Percentiles rank a stretch among this genome's conserved stretches.
Conservation (phyloP, 345 rosid species). For the Linum tenue region DNA sequence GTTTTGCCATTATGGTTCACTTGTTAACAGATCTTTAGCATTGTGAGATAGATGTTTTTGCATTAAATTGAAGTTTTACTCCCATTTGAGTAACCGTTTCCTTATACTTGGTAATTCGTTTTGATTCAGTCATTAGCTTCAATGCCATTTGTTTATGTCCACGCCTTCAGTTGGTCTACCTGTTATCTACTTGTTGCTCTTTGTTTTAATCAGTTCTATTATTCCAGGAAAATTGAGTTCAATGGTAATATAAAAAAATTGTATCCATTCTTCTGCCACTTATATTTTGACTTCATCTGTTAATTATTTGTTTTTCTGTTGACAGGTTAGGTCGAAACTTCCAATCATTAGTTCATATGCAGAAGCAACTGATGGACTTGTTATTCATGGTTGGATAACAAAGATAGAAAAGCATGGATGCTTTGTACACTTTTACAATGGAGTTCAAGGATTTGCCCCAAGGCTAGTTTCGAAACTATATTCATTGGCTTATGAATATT, state of each 20-base stretch:
- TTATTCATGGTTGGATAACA: slow-evolving; percentile 94
- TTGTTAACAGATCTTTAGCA: no score
- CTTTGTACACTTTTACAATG: slow-evolving; percentile 88
- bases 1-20: no score
- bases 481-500: background rate
- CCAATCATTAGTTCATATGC: slow-evolving; percentile 69
- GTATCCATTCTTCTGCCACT: background rate
- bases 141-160: no score
- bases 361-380: slow-evolving; percentile 71
- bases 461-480: slow-evolving; percentile 36
- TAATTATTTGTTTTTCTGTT: slow-evolving; percentile 16
- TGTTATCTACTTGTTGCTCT: no score
- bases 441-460: slow-evolving; percentile 93
- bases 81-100: no score
- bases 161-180: no score
- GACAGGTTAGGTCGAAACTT: slow-evolving; percentile 87
- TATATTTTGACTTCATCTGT: background rate
- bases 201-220: no score
- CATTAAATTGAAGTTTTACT: no score
- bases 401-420: slow-evolving; percentile 94
- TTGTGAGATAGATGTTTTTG: no score
- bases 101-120: no score
- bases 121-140: no score
- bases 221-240: background rate
- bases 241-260: background rate